These are phyloP conservation scores for Nitzschia palea DNA, from an alignment of 108 stramenopile species.

Conservation along the genomic window DNA sequence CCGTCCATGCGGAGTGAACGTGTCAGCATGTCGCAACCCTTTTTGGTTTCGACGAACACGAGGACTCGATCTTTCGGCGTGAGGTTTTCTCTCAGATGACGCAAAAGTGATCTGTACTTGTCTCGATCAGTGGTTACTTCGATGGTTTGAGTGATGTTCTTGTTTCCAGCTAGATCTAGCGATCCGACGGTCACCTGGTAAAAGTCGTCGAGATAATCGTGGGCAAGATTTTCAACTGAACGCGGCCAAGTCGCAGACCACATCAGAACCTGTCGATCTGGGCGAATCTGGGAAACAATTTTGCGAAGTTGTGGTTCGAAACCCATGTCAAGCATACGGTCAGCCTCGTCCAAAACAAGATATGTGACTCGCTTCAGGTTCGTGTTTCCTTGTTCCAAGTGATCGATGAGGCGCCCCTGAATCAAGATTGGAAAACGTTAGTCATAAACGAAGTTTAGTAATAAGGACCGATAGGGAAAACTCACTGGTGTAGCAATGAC, in stretches of 20 bases:
- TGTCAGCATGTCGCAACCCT: conserved; percentile 95
- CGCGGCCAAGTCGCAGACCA: conserved; percentile 99
- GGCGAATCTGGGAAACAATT: conserved; percentile 94
- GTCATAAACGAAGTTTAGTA: neutral
- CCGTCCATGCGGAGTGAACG: conserved; percentile 88
- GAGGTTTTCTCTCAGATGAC: conserved; percentile 76
- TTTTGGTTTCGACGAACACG: conserved; percentile 98
- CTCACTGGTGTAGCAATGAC: conserved; percentile 94
- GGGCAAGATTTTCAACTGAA: conserved; percentile 92
- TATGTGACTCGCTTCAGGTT: conserved; percentile 96
- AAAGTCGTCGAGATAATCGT: conserved; percentile 91
- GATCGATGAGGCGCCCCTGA: conserved; percentile 97
- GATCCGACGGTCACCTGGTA: conserved; percentile 98
- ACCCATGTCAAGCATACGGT: conserved; percentile 95
- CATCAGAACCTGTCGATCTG: conserved; percentile 99
- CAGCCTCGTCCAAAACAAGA: conserved; percentile 95
- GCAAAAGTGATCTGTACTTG: conserved; percentile 86
- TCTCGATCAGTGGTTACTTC: conserved; percentile 91
- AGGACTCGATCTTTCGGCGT: conserved; percentile 86
- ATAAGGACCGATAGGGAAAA: neutral
- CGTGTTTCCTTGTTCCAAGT: conserved; percentile 93
- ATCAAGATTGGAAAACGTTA: neutral
- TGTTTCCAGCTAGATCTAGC: conserved; percentile 97
- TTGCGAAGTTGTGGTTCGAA: conserved; percentile 96
- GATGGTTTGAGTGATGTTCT: conserved; percentile 95